Conservation (phyloP, 2,329 filamentous ascomycete genomes). For the Ceratocystis huliohia region DNA sequence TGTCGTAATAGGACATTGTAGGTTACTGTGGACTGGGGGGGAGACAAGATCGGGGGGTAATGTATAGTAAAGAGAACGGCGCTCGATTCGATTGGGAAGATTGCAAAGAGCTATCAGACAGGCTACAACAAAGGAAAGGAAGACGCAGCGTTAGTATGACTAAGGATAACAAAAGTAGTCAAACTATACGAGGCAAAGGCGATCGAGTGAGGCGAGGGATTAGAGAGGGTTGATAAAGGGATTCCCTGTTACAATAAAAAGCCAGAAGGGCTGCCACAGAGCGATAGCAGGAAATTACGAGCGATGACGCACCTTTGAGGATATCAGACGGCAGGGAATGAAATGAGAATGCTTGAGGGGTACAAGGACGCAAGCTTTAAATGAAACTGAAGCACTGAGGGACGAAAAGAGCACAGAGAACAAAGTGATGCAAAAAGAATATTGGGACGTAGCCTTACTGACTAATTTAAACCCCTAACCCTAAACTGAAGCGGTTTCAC, state of each 20-base stretch:
- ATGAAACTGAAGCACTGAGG: background rate
- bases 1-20: conserved; percentile 21
- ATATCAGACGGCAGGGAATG: background rate
- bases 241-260: background rate
- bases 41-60: background rate
- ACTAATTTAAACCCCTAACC: background rate
- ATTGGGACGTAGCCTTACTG: conserved; percentile 7
- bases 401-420: background rate
- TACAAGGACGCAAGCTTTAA: background rate
- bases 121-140: background rate
- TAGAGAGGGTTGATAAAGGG: background rate
- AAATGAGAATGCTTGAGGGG: background rate
- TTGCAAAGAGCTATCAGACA: background rate
- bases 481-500: background rate
- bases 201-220: background rate
- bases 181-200: background rate
- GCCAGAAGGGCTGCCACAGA: background rate
- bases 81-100: background rate
- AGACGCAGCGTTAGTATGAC: background rate
- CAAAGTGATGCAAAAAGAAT: background rate
- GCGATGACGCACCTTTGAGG: background rate
- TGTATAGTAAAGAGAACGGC: background rate
- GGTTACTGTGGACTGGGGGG: background rate
- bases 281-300: background rate
- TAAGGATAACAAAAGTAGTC: background rate